Base-by-base conservation (phyloP, 306 rosid genomes). In the Pyrus pyrifolia region DNA sequence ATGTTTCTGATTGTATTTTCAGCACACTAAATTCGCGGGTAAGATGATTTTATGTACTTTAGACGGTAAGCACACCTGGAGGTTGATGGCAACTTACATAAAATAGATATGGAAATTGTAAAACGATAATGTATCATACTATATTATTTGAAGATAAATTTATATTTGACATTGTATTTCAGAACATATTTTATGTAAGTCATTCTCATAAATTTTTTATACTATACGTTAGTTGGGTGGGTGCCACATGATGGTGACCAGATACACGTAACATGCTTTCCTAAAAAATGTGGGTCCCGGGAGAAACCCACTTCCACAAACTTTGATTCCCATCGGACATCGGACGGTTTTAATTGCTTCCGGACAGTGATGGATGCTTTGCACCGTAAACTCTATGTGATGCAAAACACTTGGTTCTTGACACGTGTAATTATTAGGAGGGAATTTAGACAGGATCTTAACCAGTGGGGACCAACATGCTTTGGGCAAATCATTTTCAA, bases 361-460 rank as follows among this genome's bases (percentile, higher is more conserved):
- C 17, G 38, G 25, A 57, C 67, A 72, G 58, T 45, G 67, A 73
- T 42, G 63, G 58, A 21, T 60, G 68, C 59, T 42, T 44, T 18
- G 30, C 59, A 61, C 25, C 29, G 14, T 45, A 73, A 31, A 23
- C 14, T 40, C 65, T 55, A 55, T 45, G 27, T 1, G 61, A 27
- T n/a, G 62, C 62, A 22, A 1, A 22, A 46, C 11, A 53, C 23
- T 6, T 19, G 21, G 23, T 19, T 53, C n/a, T 68, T 68, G 81
- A 67, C 86, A 77, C 72, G 80, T 82, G 83, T 74, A 80, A 80
- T 78, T 38, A 80, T 80, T 80, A 3, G 68, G 67, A 68, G 87
- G 80, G 52, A 52, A 8, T 61, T 1, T 5, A 19, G 80, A 70
- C 63, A 58, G 23, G 71, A 71, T 80, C 70, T 63, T 51, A 29